phyloP scores from a whole-genome alignment of 73 alveolate genomes.

The Paramecium bursaria region DNA sequence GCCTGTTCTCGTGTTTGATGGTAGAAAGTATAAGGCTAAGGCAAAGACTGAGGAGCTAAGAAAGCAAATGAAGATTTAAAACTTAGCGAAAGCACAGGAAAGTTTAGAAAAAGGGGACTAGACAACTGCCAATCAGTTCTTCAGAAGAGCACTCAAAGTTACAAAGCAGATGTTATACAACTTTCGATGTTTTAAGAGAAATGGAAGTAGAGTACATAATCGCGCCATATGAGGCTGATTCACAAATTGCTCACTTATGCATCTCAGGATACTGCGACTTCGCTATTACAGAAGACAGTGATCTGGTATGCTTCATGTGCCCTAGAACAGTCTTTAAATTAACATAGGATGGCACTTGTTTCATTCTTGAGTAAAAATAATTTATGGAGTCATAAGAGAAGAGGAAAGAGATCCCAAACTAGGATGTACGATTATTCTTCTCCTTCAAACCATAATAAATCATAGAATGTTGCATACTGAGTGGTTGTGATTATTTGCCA shows the following conservation, averaged over 20 bases:
- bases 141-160: conserved; percentile 81
- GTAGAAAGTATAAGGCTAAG: conserved; percentile 88
- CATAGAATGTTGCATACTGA: conserved; percentile 89
- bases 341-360: conserved; percentile 81
- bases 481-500: conserved; percentile 96
- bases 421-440: conserved; percentile 72
- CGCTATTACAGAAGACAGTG: conserved; percentile 97
- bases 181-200: conserved; percentile 85
- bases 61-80: conserved; percentile 74
- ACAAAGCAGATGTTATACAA: conserved; percentile 82
- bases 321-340: conserved; percentile 89
- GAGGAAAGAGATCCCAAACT: conserved; percentile 61
- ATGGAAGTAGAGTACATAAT: conserved; percentile 82
- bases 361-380: conserved; percentile 77
- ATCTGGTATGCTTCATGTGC: conserved; percentile 90
- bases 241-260: conserved; percentile 92
- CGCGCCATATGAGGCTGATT: conserved; percentile 99
- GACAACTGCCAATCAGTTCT: conserved; percentile 85
- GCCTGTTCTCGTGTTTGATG: conserved; percentile 94
- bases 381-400: conserved; percentile 56
- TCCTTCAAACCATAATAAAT: conserved; percentile 70
- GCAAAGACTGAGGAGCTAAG: conserved; percentile 80
- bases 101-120: conserved; percentile 84
- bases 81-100: conserved; percentile 81
- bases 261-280: conserved; percentile 87